Percentiles rank a stretch among this genome's conserved stretches.
Evolutionary conservation across 2,329 filamentous ascomycete species (phyloP).

Genomic region (Cadophora malorum): DNA sequence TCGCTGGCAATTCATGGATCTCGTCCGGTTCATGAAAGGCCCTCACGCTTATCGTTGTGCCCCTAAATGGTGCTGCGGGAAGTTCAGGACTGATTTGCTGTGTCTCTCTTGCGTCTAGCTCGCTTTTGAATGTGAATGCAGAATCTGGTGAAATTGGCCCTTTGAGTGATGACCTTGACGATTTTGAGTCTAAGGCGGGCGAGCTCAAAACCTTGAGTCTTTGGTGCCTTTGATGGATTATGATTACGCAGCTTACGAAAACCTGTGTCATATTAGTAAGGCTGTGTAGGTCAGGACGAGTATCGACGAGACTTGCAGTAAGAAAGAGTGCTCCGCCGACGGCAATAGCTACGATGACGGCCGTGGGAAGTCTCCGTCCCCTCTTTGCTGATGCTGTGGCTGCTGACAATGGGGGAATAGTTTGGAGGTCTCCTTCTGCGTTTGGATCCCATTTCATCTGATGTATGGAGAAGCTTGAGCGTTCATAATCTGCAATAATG

Average conservation of each 20-base stretch:
- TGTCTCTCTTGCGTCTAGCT: slow-evolving; percentile 20
- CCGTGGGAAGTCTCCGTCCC: slow-evolving; percentile 8
- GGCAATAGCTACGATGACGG: slow-evolving; percentile 18
- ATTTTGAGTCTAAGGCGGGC: not conserved
- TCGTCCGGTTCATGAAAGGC: not conserved
- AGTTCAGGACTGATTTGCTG: slow-evolving; percentile 13
- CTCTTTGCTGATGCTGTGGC: not conserved
- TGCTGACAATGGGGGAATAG: slow-evolving; percentile 30
- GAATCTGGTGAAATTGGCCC: not conserved
- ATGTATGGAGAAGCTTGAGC: slow-evolving; percentile 49
- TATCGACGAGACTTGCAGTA: slow-evolving; percentile 3
- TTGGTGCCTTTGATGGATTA: slow-evolving; percentile 4
- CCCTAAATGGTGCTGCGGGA: not conserved
- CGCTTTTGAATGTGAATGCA: slow-evolving; percentile 16
- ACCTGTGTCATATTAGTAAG: not conserved
- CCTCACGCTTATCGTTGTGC: not conserved
- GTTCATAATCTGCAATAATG: slow-evolving; percentile 50
- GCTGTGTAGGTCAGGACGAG: too few species aligned
- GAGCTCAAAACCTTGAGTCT: not conserved
- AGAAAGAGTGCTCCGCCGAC: slow-evolving; percentile 26
- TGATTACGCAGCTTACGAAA: slow-evolving; percentile 20
- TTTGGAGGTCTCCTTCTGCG: slow-evolving; percentile 28
- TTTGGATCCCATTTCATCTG: slow-evolving; percentile 38
- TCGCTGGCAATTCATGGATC: slow-evolving; percentile 16
- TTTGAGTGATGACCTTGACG: not conserved